Percentiles rank a stretch among this genome's conserved stretches.
phyloP scores from a whole-genome alignment of 2,329 filamentous ascomycete species.

The Cytospora leucostoma region DNA sequence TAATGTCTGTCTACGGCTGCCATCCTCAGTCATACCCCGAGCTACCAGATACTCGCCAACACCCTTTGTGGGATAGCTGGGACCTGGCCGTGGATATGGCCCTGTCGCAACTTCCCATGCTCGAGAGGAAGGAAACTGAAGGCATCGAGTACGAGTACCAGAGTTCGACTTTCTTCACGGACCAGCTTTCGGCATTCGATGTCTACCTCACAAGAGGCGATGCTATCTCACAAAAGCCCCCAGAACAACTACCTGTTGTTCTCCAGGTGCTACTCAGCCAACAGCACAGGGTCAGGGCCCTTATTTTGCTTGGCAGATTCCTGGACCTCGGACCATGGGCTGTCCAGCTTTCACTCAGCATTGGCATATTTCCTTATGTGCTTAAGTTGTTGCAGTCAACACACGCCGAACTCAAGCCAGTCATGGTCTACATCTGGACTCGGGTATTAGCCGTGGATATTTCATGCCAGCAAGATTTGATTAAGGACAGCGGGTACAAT shows the following conservation, averaged over 20 bases:
- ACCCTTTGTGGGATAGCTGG: constrained; percentile 96
- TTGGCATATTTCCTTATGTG: constrained; percentile 99
- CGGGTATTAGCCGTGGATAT: constrained; percentile 93
- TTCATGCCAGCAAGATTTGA: constrained; percentile 86
- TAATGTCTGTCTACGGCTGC: constrained; percentile 96
- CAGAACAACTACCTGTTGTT: constrained; percentile 94
- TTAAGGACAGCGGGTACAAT: constrained; percentile 96
- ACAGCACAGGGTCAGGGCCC: constrained; percentile 84
- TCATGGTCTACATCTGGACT: constrained; percentile 99
- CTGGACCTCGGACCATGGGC: constrained; percentile 96
- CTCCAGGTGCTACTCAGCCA: constrained; percentile 95
- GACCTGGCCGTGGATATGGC: constrained; percentile 96
- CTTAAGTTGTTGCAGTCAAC: constrained; percentile 94
- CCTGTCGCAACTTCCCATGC: constrained; percentile 79
- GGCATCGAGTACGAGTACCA: constrained; percentile 85
- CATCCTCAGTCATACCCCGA: constrained; percentile 89
- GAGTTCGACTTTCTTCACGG: constrained; percentile 94
- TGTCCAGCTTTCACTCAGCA: constrained; percentile 95
- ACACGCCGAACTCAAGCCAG: constrained; percentile 89
- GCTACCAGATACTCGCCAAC: constrained; percentile 92
- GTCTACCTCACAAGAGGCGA: constrained; percentile 84
- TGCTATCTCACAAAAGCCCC: constrained; percentile 80
- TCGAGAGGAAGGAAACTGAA: constrained; percentile 76
- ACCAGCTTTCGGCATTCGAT: constrained; percentile 95
- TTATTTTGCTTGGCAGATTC: constrained; percentile 91